phyloP scores from a whole-genome alignment of 192 early-diverging fungal species.

The Linnemannia exigua region DNA sequence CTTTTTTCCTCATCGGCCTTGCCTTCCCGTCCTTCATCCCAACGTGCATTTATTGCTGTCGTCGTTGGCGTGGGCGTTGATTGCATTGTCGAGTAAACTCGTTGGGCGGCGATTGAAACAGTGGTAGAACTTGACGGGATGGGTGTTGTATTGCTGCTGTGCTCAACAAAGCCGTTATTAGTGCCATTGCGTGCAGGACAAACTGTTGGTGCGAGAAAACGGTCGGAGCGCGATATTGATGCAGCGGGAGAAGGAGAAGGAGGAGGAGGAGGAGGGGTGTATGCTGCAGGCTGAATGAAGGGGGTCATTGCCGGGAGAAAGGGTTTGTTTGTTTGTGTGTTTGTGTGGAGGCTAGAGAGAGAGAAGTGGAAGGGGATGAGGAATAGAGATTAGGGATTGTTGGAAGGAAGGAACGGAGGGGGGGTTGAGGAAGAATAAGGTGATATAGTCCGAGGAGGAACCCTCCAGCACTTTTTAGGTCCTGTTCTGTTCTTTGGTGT shows the following conservation, averaged over 20 bases:
- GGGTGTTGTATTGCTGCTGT: not conserved
- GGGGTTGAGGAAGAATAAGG: not conserved
- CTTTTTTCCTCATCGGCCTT: not conserved
- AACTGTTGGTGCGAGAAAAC: not conserved
- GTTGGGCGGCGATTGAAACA: too few species aligned
- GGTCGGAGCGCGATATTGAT: not conserved
- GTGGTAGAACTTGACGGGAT: not conserved
- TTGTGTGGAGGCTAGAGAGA: not conserved
- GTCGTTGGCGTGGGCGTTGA: not conserved
- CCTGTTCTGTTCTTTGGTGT: not conserved
- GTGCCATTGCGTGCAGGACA: not conserved
- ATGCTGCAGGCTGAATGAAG: not conserved
- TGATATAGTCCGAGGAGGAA: not conserved
- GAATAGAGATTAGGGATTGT: not conserved
- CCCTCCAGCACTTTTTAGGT: not conserved
- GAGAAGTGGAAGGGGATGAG: not conserved
- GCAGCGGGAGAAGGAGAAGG: not conserved
- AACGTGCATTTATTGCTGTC: not conserved
- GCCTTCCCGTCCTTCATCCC: not conserved
- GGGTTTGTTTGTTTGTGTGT: not conserved
- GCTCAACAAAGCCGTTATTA: not conserved
- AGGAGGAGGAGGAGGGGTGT: not conserved
- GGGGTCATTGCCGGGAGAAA: not conserved
- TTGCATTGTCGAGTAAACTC: not conserved
- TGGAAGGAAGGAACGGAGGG: not conserved